Conservation (phyloP, 31 red algal genomes). For the Odonthalia washingtoniensis region DNA sequence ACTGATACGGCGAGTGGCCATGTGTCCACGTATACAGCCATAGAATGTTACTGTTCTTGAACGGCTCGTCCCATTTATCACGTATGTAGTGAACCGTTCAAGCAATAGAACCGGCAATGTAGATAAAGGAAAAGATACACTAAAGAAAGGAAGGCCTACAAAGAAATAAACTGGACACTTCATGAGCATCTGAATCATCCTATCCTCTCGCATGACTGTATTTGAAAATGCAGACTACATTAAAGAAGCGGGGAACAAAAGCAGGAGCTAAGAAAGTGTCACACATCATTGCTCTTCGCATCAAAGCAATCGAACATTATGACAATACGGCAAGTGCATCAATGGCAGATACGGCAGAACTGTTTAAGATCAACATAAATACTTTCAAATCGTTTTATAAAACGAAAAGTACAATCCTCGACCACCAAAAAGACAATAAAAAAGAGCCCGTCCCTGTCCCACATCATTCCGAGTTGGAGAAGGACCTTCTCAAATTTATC, state of each 20-base stretch:
- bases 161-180: too few species aligned
- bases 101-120: too few species aligned
- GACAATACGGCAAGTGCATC: not conserved
- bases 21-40: too few species aligned
- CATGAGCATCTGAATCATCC: too few species aligned
- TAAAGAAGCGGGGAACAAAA: not conserved
- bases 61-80: too few species aligned
- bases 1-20: too few species aligned
- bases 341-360: slow-evolving; percentile 7
- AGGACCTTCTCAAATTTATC: slow-evolving; percentile 13
- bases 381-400: not conserved
- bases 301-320: not conserved
- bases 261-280: not conserved
- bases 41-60: too few species aligned
- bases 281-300: not conserved
- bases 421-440: slow-evolving; percentile 6
- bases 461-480: not conserved
- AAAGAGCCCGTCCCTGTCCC: not conserved
- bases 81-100: too few species aligned
- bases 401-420: not conserved
- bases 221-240: not conserved
- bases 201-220: too few species aligned
- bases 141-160: too few species aligned
- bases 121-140: too few species aligned
- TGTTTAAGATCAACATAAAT: not conserved